These are phyloP conservation scores for Pouteria campechiana DNA, from an alignment of 179 eudicot genomes.

Conservation along the genomic window DNA sequence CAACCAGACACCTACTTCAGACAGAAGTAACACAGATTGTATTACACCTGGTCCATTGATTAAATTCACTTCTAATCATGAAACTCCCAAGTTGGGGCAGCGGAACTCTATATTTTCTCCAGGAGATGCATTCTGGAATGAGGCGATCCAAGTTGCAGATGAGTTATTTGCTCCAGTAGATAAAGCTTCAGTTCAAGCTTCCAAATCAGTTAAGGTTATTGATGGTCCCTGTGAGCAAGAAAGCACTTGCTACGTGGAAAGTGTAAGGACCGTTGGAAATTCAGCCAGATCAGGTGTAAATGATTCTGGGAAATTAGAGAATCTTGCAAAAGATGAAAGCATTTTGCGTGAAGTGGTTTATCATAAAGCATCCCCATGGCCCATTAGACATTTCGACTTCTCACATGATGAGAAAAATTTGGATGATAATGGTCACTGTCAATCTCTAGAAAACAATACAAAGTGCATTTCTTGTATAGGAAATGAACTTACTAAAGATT, in stretches of 20 bases:
- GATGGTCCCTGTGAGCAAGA: constrained; percentile 10
- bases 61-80: constrained; percentile 21
- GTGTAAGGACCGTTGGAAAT: constrained; percentile 10
- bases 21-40: constrained; percentile 11
- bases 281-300: constrained; percentile 11
- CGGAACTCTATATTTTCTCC: constrained; percentile 85
- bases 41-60: constrained; percentile 43
- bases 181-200: constrained; percentile 9
- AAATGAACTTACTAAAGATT: constrained; percentile 7
- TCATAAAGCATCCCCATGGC: constrained; percentile 77
- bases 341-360: constrained; percentile 32
- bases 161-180: constrained; percentile 37
- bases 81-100: constrained; percentile 65
- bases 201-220: constrained; percentile 9
- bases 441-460: constrained; percentile 7
- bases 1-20: constrained; percentile 18
- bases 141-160: constrained; percentile 85
- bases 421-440: constrained; percentile 13
- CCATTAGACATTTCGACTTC: constrained; percentile 86
- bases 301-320: constrained; percentile 18
- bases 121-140: constrained; percentile 94
- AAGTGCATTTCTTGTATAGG: constrained; percentile 8
- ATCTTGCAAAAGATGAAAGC: constrained; percentile 18
- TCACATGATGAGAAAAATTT: constrained; percentile 39
- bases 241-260: constrained; percentile 12